These are phyloP conservation scores for Hibiscus syriacus DNA, from an alignment of 345 rosid species.

Conservation along the genomic window DNA sequence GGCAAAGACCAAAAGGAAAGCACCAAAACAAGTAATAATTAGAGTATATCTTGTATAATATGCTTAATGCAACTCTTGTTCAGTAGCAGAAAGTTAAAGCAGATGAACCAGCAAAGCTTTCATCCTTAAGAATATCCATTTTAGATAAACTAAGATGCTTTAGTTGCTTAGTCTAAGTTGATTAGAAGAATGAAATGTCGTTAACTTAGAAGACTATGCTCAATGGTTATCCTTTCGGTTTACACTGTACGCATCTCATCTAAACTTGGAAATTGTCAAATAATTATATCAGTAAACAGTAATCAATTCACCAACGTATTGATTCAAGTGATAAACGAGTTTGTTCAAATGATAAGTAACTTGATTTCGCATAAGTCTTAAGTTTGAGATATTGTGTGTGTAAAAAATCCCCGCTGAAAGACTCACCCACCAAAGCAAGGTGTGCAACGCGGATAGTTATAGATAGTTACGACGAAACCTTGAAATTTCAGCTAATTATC, in stretches of 20 bases:
- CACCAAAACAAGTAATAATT: neutral
- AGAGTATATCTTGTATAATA: neutral
- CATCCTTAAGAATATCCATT: conserved; percentile 7
- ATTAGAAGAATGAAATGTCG: too few species aligned
- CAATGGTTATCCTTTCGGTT: neutral
- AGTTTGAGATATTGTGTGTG: too few species aligned
- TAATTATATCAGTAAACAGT: neutral
- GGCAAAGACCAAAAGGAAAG: neutral
- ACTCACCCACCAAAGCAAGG: too few species aligned
- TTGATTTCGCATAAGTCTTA: too few species aligned
- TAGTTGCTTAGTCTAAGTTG: too few species aligned
- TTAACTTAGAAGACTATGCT: neutral
- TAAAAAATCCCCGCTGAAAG: too few species aligned
- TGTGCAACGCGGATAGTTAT: too few species aligned
- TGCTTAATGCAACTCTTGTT: neutral
- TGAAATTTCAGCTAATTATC: neutral
- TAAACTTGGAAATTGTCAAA: neutral
- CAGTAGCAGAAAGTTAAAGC: neutral
- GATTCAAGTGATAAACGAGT: too few species aligned
- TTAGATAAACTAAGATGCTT: too few species aligned
- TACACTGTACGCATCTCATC: neutral
- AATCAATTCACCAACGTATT: too few species aligned
- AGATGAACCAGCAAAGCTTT: neutral
- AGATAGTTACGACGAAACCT: too few species aligned
- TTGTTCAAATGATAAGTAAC: too few species aligned